These are phyloP conservation scores for Cryptomeria japonica DNA, from an alignment of 75 land plant species.

Conservation along the genomic window DNA sequence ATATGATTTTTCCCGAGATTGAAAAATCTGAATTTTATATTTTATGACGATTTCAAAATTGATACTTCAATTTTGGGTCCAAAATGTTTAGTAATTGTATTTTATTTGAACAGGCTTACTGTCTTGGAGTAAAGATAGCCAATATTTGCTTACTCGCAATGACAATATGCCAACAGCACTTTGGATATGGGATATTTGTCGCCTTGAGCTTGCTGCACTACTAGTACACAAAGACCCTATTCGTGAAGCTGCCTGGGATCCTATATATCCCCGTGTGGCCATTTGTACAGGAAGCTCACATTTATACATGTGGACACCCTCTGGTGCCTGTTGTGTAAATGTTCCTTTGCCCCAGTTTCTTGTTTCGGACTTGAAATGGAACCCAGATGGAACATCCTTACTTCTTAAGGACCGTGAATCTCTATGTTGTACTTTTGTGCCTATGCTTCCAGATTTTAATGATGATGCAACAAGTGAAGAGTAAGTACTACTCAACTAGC, in stretches of 20 bases:
- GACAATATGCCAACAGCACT: constrained; percentile 93
- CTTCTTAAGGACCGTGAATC: constrained; percentile 84
- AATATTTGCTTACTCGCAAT: constrained; percentile 85
- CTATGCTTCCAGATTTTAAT: constrained; percentile 48
- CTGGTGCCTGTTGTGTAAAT: constrained; percentile 90
- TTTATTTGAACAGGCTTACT: constrained; percentile 64
- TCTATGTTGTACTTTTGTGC: constrained; percentile 88
- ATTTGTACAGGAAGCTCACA: constrained; percentile 89
- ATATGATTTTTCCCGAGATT: background rate
- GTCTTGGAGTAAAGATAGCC: constrained; percentile 94
- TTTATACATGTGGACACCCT: constrained; percentile 96
- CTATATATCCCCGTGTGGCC: constrained; percentile 72
- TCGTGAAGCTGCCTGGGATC: constrained; percentile 93
- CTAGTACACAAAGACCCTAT: constrained; percentile 89
- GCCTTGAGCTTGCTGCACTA: constrained; percentile 85
- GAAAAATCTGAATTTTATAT: background rate
- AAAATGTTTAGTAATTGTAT: background rate
- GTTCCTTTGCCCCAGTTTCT: constrained; percentile 73
- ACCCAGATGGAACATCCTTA: constrained; percentile 78
- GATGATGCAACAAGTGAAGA: constrained; percentile 44
- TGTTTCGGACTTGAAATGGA: constrained; percentile 86
- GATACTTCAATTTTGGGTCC: background rate
- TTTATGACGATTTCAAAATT: background rate
- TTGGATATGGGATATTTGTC: constrained; percentile 92
- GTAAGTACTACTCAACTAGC: background rate